Evolutionary conservation across 176 grass and related monocot genomes (phyloP).

Genomic region (Leersia perrieri): DNA sequence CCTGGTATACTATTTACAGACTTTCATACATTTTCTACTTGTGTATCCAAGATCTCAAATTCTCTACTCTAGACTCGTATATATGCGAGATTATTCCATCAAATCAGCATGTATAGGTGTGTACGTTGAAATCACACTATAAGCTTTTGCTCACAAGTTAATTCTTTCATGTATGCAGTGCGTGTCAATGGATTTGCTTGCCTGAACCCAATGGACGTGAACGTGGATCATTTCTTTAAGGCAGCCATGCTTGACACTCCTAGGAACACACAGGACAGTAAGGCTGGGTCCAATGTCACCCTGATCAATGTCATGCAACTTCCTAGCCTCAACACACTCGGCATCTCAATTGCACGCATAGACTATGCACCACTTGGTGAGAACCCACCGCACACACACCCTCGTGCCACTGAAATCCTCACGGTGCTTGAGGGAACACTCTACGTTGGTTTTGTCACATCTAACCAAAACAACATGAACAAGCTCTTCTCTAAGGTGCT

Average conservation of each 20-base stretch:
- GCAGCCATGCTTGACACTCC: background rate
- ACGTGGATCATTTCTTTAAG: background rate
- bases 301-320: background rate
- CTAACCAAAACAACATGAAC: background rate
- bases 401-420: slow-evolving; percentile 17
- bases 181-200: background rate
- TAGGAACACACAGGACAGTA: background rate
- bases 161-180: background rate
- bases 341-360: background rate
- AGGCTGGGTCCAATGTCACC: background rate
- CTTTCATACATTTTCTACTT: background rate
- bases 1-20: background rate
- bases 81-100: background rate
- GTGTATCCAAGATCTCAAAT: background rate
- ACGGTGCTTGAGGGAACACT: slow-evolving; percentile 20
- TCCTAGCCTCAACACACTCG: background rate
- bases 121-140: background rate
- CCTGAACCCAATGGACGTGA: background rate
- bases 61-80: too few species aligned
- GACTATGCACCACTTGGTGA: background rate
- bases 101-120: background rate
- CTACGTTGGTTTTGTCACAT: slow-evolving; percentile 30
- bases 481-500: slow-evolving; percentile 34
- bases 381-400: slow-evolving; percentile 30
- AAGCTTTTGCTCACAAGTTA: background rate